phyloP scores from a whole-genome alignment of 2,329 filamentous ascomycete genomes.

The Trichocomaceae sp. region DNA sequence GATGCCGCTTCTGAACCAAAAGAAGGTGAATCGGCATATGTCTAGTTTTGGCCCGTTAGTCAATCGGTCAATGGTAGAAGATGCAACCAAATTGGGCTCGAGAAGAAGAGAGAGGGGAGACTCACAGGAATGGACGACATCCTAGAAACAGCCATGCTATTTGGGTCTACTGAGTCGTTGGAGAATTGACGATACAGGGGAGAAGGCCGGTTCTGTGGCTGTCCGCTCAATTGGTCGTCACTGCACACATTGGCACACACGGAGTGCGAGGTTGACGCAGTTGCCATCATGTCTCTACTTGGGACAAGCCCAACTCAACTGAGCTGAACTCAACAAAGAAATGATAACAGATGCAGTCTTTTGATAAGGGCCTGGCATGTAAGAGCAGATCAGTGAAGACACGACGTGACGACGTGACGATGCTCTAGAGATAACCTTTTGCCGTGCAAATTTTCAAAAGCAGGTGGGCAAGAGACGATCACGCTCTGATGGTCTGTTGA shows the following conservation, averaged over 20 bases:
- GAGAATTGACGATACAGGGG: not conserved
- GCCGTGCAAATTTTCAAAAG: no score
- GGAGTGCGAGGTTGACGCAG: not conserved
- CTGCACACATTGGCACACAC: not conserved
- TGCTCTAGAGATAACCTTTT: not conserved
- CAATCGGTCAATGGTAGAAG: not conserved
- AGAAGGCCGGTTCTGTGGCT: not conserved
- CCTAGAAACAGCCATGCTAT: not conserved
- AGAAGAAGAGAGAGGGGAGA: no score
- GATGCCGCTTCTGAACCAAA: conserved; percentile 1
- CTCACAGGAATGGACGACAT: conserved; percentile 2
- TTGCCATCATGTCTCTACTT: not conserved
- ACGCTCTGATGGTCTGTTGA: not conserved
- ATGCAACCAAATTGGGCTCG: not conserved
- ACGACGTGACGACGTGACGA: not conserved
- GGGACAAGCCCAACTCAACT: not conserved
- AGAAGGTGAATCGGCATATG: not conserved
- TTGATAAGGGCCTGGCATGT: not conserved
- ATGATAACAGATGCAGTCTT: not conserved
- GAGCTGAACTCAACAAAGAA: not conserved
- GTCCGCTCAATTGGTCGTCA: conserved; percentile 3
- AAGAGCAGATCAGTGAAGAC: not conserved
- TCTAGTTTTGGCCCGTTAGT: not conserved
- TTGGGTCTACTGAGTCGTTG: not conserved
- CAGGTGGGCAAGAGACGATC: not conserved